These are phyloP conservation scores for Brassica hybrid DNA, from an alignment of 441 rosid genomes.

Conservation along the genomic window DNA sequence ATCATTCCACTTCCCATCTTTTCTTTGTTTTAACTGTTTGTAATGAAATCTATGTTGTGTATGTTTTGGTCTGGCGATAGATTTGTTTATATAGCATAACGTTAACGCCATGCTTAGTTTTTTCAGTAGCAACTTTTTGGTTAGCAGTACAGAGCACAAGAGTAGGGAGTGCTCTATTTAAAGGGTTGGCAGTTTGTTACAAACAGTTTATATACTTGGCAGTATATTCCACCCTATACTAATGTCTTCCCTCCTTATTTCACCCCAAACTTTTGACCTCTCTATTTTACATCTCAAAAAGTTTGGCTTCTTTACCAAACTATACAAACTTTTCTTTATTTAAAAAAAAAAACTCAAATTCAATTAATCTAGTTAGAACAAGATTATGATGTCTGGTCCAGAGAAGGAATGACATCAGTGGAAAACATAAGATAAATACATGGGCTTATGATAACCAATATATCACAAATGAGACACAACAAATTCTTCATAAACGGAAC, in stretches of 20 bases:
- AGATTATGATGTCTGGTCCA: not conserved
- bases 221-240: no score
- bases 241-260: no score
- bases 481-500: not conserved
- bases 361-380: not conserved
- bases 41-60: slow-evolving; percentile 10
- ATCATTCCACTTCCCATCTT: slow-evolving; percentile 29
- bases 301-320: no score
- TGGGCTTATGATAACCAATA: not conserved
- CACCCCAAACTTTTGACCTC: not conserved
- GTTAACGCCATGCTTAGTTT: slow-evolving; percentile 23
- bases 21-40: not conserved
- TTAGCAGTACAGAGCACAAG: slow-evolving; percentile 15
- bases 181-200: no score
- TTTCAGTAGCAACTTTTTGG: not conserved
- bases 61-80: not conserved
- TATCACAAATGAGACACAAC: not conserved
- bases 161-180: no score
- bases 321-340: not conserved
- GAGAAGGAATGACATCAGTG: not conserved
- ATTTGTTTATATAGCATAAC: slow-evolving; percentile 32
- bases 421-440: not conserved
- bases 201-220: no score
- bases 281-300: not conserved
- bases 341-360: no score